These are phyloP conservation scores for Quercus aquifolioides DNA, from an alignment of 306 rosid species.

Conservation along the genomic window DNA sequence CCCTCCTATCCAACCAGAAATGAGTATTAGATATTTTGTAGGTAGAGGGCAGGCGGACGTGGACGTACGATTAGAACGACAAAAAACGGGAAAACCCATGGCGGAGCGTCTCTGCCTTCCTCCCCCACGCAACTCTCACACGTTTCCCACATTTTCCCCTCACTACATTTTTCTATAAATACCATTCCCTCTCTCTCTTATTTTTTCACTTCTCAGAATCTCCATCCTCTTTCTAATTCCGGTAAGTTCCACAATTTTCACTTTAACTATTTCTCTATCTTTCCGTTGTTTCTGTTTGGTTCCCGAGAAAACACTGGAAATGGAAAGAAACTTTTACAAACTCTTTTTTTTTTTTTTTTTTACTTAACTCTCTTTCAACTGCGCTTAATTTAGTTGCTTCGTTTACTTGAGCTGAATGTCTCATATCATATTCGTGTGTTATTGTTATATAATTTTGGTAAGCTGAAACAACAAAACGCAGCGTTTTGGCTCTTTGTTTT, in stretches of 20 bases:
- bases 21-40: slow-evolving; percentile 48
- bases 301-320: slow-evolving; percentile 1
- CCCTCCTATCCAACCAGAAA: neutral
- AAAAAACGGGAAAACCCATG: slow-evolving; percentile 32
- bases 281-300: neutral
- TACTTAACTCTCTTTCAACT: neutral
- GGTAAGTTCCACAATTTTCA: slow-evolving; percentile 27
- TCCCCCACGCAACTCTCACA: slow-evolving; percentile 80
- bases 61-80: slow-evolving; percentile 37
- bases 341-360: too few species aligned
- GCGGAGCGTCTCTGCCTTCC: slow-evolving; percentile 48
- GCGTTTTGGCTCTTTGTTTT: too few species aligned
- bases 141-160: slow-evolving; percentile 23
- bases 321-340: neutral
- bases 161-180: neutral
- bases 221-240: slow-evolving; percentile 11
- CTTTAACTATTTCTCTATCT: neutral
- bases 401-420: neutral
- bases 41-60: slow-evolving; percentile 41
- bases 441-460: neutral
- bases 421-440: neutral
- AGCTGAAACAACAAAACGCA: neutral
- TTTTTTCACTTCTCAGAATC: neutral
- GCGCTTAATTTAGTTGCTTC: neutral
- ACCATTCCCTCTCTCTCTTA: neutral